A percentile compares a stretch with the other conserved stretches of the same genome.
Evolutionary conservation across 352 stramenopile species (phyloP).

Genomic region (Globisporangium iwayamae): DNA sequence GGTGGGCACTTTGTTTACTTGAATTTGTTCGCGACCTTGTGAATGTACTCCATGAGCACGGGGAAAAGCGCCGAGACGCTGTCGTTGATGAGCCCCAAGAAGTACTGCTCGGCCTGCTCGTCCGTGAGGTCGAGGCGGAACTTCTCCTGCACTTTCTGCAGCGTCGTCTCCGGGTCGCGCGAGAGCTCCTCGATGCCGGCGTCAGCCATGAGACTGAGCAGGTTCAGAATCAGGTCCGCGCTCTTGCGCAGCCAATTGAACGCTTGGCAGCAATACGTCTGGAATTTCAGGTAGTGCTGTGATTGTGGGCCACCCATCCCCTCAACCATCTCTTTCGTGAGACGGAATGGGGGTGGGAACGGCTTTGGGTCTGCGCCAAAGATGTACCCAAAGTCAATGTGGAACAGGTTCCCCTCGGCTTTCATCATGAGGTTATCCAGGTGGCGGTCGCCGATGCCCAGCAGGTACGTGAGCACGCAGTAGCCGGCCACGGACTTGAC

Average conservation of each 20-base stretch:
- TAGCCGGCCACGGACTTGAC: conserved; percentile 98
- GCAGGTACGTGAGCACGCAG: conserved; percentile 99
- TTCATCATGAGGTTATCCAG: conserved; percentile 99
- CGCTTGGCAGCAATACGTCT: conserved; percentile 91
- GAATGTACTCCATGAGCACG: conserved; percentile 85
- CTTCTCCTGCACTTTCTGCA: conserved; percentile 93
- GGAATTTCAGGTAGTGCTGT: conserved; percentile 92
- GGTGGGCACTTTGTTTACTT: conserved; percentile 26
- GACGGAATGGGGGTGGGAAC: conserved; percentile 96
- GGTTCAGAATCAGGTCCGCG: conserved; percentile 97
- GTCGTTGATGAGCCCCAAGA: conserved; percentile 95
- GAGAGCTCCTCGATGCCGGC: conserved; percentile 95
- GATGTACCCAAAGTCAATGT: conserved; percentile 99
- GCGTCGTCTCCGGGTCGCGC: conserved; percentile 75
- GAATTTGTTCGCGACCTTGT: conserved; percentile 76
- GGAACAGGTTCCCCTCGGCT: conserved; percentile 96
- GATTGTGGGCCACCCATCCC: conserved; percentile 92
- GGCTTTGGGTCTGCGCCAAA: conserved; percentile 99
- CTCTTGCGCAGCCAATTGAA: conserved; percentile 96
- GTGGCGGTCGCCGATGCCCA: conserved; percentile 99
- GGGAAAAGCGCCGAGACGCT: conserved; percentile 91
- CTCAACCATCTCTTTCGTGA: conserved; percentile 98
- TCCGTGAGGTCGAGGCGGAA: conserved; percentile 97
- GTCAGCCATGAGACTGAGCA: conserved; percentile 99
- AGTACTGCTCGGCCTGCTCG: conserved; percentile 97